A percentile compares a stretch with the other conserved stretches of the same genome.
Conservation (phyloP, 2,329 filamentous ascomycete genomes). For the Calonectria pauciramosa region DNA sequence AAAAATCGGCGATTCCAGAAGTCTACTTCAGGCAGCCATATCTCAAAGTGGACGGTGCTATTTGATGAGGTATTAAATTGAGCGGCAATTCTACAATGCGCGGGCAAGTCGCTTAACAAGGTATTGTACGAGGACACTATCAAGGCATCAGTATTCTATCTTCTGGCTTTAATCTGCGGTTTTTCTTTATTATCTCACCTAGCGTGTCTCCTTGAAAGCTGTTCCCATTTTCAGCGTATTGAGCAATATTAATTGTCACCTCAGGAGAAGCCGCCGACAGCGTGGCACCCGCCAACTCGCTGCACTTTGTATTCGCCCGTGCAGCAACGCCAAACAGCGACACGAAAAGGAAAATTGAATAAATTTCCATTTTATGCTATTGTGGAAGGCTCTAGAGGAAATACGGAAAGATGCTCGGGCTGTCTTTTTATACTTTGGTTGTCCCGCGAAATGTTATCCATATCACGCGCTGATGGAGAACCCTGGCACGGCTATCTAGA, state of each 20-base stretch:
- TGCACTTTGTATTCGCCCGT: not conserved
- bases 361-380: not conserved
- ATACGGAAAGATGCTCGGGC: not conserved
- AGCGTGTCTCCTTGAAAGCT: not conserved
- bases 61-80: conserved; percentile 5
- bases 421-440: not conserved
- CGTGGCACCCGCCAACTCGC: not conserved
- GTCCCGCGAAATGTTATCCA: not conserved
- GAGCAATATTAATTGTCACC: not conserved
- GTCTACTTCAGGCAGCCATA: not conserved
- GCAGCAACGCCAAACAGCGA: not conserved
- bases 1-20: not conserved
- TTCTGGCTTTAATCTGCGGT: no score
- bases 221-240: not conserved
- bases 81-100: conserved; percentile 1
- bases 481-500: not conserved
- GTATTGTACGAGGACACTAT: conserved; percentile 3
- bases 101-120: not conserved
- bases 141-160: not conserved
- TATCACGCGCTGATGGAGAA: not conserved
- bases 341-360: not conserved
- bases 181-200: not conserved
- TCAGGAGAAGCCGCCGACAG: not conserved
- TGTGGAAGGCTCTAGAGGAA: not conserved
- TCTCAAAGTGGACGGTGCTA: not conserved